Conservation (phyloP, 2,329 filamentous ascomycete genomes). For the Thielaviopsis musarum region DNA sequence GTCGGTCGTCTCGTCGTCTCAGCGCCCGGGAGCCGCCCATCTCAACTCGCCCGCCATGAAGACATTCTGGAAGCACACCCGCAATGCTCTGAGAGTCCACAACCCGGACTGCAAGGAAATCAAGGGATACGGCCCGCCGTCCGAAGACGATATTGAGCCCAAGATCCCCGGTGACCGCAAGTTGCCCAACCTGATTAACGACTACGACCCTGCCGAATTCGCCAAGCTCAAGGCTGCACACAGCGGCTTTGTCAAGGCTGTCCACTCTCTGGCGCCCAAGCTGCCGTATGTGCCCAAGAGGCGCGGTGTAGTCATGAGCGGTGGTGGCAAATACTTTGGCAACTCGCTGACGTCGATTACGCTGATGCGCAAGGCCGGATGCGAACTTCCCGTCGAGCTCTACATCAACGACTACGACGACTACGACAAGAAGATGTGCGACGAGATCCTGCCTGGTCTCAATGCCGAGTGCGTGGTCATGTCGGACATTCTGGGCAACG, state of each 20-base stretch:
- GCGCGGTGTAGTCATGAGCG: conserved; percentile 33
- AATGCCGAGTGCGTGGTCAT: conserved; percentile 20
- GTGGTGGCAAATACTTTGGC: conserved; percentile 29
- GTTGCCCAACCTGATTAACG: conserved; percentile 2
- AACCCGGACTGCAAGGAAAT: background rate
- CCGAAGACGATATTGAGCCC: conserved; percentile 4
- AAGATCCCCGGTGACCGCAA: conserved; percentile 1
- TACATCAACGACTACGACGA: conserved; percentile 20
- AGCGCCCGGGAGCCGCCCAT: conserved; percentile 1
- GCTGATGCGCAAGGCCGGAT: conserved; percentile 34
- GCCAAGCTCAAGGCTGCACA: conserved; percentile 6
- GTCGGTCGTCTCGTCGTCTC: background rate
- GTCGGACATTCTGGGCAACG: conserved; percentile 16
- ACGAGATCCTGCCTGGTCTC: conserved; percentile 17
- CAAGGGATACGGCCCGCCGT: conserved; percentile 5
- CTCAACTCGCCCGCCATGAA: conserved; percentile 6
- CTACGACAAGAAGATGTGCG: conserved; percentile 19
- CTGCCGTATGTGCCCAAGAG: conserved; percentile 19
- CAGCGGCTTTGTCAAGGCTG: background rate
- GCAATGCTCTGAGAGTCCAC: conserved; percentile 1
- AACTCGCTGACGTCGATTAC: conserved; percentile 32
- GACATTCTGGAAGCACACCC: conserved; percentile 1
- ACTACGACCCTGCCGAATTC: conserved; percentile 1
- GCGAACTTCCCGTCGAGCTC: conserved; percentile 28
- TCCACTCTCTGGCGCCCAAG: conserved; percentile 17